A percentile compares a stretch with the other conserved stretches of the same genome.
Evolutionary conservation across 1,139 yeast species (phyloP).

Genomic region (Candida sp.): DNA sequence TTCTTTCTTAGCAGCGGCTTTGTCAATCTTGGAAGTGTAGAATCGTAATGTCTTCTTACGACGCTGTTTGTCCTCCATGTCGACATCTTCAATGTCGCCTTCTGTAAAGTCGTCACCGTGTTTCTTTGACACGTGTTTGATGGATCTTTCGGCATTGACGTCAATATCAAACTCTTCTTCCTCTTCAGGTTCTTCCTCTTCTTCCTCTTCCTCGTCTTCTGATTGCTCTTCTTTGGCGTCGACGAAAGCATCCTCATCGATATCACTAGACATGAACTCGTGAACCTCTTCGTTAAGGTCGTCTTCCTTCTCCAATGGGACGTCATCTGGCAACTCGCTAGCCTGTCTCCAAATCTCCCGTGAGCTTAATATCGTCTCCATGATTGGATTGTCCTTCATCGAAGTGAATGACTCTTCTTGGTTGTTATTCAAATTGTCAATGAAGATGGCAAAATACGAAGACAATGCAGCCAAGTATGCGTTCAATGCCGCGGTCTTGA

Average conservation of each 20-base stretch:
- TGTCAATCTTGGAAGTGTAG: slow-evolving; percentile 96
- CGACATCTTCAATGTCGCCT: slow-evolving; percentile 71
- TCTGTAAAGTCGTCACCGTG: slow-evolving; percentile 62
- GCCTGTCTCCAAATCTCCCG: slow-evolving; percentile 94
- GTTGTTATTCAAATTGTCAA: slow-evolving; percentile 47
- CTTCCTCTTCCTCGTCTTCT: slow-evolving; percentile 24
- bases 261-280: slow-evolving; percentile 24
- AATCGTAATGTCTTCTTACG: slow-evolving; percentile 89
- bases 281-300: slow-evolving; percentile 20
- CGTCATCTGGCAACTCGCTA: slow-evolving; percentile 39
- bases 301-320: slow-evolving; percentile 8
- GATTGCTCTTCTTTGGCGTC: slow-evolving; percentile 26
- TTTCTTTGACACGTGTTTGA: slow-evolving; percentile 32
- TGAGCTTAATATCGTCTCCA: slow-evolving; percentile 82
- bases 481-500: slow-evolving; percentile 71
- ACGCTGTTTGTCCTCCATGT: slow-evolving; percentile 81
- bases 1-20: slow-evolving; percentile 60
- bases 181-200: slow-evolving; percentile 21
- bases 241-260: slow-evolving; percentile 30
- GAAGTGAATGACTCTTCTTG: slow-evolving; percentile 54
- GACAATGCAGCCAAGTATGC: slow-evolving; percentile 78
- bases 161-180: slow-evolving; percentile 39
- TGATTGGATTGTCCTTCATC: slow-evolving; percentile 86
- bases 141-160: slow-evolving; percentile 50
- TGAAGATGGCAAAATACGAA: slow-evolving; percentile 75